Evolutionary conservation across 108 stramenopile species (phyloP), one percentile per base, ranked within the genome.

Genomic region (Nitzschia sp.): DNA sequence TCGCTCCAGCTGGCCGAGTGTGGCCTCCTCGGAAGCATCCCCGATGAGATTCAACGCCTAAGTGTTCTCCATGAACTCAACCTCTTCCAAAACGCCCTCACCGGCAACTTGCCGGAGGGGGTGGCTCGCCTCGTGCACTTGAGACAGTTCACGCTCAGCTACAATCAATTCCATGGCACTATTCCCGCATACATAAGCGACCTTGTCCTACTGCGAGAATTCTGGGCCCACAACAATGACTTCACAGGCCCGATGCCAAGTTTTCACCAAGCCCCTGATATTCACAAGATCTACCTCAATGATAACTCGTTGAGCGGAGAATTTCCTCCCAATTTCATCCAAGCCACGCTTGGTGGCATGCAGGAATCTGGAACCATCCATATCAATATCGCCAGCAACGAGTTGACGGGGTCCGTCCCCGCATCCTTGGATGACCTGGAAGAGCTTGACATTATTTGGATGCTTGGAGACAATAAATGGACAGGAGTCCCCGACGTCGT

Each of bases 281-380:
- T 92, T 13, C 61, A 83, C 8, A 67, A 85, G 36, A 52, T 92
- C 27, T 77, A 73, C 36, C 68, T 81, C 15, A 71, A 63, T 8
- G 44, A 58, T 22, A 81, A 81, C 32, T 33, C 34, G 11, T 53
- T 81, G 23, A 72, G 45, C 2, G 79, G 78, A 34, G 25, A 27
- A 2, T 80, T 84, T 29, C 83, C 76, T 0, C 36, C 55, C 0
- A 58, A 57, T 53, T 80, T 84, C 53, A 62, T 84, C 22, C 58
- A 45, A 0, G 77, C 77, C 4, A 74, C 73, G 17, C 2, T 63
- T 21, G 53, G 22, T 3, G 52, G 44, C 17, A 36, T 59, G n/a
- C 26, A 54, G 0, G 68, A 72, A 25, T 41, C 13, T 15, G 41
- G 27, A 25, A 30, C 29, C n/a, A 46, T 78, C 31, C 35, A 34